Base-by-base conservation (phyloP, 371 early-diverging fungal genomes). In the Rhizomucor pusillus region DNA sequence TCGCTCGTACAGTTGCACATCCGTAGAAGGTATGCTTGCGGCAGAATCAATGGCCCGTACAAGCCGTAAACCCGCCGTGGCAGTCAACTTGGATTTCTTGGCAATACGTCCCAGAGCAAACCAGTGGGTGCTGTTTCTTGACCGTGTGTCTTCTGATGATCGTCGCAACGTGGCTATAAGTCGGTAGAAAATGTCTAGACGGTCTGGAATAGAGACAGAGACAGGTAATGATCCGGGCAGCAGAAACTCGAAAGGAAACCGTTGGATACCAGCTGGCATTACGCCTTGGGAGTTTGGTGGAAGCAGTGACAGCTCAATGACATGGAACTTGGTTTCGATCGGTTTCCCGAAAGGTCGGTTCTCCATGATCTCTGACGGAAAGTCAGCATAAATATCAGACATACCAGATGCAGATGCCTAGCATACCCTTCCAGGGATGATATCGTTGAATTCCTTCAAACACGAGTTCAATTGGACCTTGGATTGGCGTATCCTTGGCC, bases 221-320 rank as follows among this genome's bases (percentile, higher is more conserved):
- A 64, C 53, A 29, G 74, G 74, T 10, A 73, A 33, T 1, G 63
- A 60, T 13, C 71, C 52, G 25, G 74, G 68, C 13, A 73, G 60
- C 33, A 68, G 74, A 33, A 73, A 70, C 40, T 73, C 74, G 33
- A 73, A 73, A 22, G 74, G 74, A 33, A 73, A 73, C 24, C 74
- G 56, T 23, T 73, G 74, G 5, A 63, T 46, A 6, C 74, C 74
- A 4, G 67, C 59, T 25, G 74, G 67, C 62, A 73, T 73, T 1
- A 70, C 55, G 2, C 71, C 74, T 45, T 67, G 50, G 3, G 59
- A 47, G 24, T 67, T 70, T 34, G 71, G 74, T 16, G 71, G 74
- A 3, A 65, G 40, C 7, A 73, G 29, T 9, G 74, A 66, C 6
- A 73, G 54, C 39, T 73, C 68, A 19, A 59, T 63, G 1, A 59